Base-by-base conservation (phyloP, 225 moss, liverwort and hornwort genomes). In the Pseudisothecium myosuroides region DNA sequence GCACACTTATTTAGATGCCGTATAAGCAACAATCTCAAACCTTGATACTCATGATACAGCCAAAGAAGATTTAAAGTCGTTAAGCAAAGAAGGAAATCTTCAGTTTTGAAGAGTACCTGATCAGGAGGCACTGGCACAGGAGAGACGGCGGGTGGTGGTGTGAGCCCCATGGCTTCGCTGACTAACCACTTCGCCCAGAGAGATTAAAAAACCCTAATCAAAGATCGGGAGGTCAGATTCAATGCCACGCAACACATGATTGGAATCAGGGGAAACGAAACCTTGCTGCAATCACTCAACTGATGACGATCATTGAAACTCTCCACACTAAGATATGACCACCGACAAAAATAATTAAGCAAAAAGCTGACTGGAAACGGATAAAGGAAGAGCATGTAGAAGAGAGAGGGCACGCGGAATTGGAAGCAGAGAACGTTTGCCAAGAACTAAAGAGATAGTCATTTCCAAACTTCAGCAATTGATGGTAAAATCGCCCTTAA, bases 71-170 rank as follows among this genome's bases (percentile, higher is more conserved):
- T 52, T 39, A 76, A 85, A 76, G 68, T n/a, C 56, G 47, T 76
- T 81, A 69, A 65, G 73, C 37, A 66, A 76, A 68, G 76, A 64
- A 60, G 18, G 9, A 72, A 86, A 32, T 78, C 19, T 58, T 26
- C 60, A 85, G 47, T 36, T 63, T 69, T 34, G 39, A 81, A 67
- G 31, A 83, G n/a, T 88, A 92, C 93, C 93, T 93, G 93, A 80
- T 92, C 92, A 82, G 93, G 93, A 55, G 92, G 93, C 82, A 93
- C 93, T n/a, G 92, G 90, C 89, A 93, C 92, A 39, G 90, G 80
- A 80, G 93, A 92, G 74, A 81, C 71, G 72, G 82, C 64, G 79
- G 92, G 87, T 90, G 92, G 87, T 90, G 92, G 87, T 66, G 90
- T 89, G 43, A 92, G 90, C 83, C 89, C 93, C 93, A 93, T 93